These are phyloP conservation scores for Didymellaceae sp. DNA, from an alignment of 2,329 filamentous ascomycete genomes.

Conservation along the genomic window DNA sequence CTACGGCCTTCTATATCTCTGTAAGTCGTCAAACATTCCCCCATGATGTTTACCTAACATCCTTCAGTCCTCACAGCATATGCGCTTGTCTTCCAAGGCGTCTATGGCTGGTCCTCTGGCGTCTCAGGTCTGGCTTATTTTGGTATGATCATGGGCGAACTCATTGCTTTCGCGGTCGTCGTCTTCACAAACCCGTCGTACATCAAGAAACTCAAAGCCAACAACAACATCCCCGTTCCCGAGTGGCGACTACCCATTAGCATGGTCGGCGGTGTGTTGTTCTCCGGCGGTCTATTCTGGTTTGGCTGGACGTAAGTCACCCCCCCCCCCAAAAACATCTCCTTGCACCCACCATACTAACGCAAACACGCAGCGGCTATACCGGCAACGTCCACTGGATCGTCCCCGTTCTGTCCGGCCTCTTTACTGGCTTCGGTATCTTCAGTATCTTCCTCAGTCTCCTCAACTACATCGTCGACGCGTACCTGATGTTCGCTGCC, in stretches of 20 bases:
- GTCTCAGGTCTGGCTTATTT: conserved; percentile 81
- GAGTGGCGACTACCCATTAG: conserved; percentile 65
- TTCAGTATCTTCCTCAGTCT: conserved; percentile 64
- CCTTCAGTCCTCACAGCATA: conserved; percentile 78
- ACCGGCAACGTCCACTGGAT: conserved; percentile 51
- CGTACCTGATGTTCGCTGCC: conserved; percentile 63
- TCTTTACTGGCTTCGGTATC: conserved; percentile 64
- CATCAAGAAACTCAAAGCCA: conserved; percentile 54
- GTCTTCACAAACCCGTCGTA: conserved; percentile 71
- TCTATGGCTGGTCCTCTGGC: conserved; percentile 74
- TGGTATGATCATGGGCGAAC: conserved; percentile 77
- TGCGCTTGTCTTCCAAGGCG: conserved; percentile 74
- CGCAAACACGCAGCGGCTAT: conserved; percentile 55
- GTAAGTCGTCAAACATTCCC: not conserved
- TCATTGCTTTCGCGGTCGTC: conserved; percentile 71
- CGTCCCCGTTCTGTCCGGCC: conserved; percentile 52
- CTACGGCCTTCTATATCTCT: conserved; percentile 29
- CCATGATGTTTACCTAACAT: not conserved
- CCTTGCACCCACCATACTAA: no score
- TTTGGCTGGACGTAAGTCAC: conserved; percentile 45
- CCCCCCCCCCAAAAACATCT: no score
- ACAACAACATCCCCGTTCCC: conserved; percentile 60
- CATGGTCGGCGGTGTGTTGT: conserved; percentile 59
- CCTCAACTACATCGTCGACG: conserved; percentile 66
- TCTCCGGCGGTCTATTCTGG: conserved; percentile 29